A percentile compares a stretch with the other conserved stretches of the same genome.
Conservation (phyloP, 805 yeast genomes). For the Saccharomyces mikatae region DNA sequence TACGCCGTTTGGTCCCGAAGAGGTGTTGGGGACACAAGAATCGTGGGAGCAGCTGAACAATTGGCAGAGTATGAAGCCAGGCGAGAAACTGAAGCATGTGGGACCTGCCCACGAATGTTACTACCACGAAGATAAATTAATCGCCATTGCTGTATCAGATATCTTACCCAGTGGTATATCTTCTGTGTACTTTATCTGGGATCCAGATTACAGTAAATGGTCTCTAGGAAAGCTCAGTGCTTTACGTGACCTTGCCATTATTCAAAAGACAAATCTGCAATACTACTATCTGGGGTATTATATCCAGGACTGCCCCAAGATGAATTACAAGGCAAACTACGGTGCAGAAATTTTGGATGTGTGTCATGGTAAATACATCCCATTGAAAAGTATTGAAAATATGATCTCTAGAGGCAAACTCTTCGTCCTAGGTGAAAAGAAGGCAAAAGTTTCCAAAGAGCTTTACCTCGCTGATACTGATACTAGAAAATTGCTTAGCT, state of each 20-base stretch:
- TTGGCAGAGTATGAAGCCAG: conserved; percentile 31
- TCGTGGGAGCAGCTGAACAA: conserved; percentile 26
- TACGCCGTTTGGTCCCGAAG: conserved; percentile 44
- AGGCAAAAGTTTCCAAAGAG: conserved; percentile 3
- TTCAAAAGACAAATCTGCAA: conserved; percentile 33
- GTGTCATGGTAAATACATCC: conserved; percentile 37
- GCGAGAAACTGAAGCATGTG: conserved; percentile 17
- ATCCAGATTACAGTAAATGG: conserved; percentile 62
- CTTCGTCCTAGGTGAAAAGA: conserved; percentile 13
- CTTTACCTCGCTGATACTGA: conserved; percentile 3
- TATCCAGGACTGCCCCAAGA: conserved; percentile 69
- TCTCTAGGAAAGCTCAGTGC: conserved; percentile 76
- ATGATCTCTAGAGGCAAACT: conserved; percentile 22
- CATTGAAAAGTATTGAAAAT: conserved; percentile 12
- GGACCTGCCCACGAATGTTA: conserved; percentile 81
- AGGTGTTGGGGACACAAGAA: conserved; percentile 15
- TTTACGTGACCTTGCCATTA: conserved; percentile 54
- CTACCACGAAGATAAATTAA: conserved; percentile 50
- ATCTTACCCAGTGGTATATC: conserved; percentile 69
- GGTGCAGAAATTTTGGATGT: conserved; percentile 68
- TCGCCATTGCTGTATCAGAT: conserved; percentile 74
- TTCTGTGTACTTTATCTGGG: conserved; percentile 83
- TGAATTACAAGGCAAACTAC: conserved; percentile 72
- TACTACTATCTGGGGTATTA: conserved; percentile 75
- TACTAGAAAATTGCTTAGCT: conserved; percentile 1